Percentiles rank a stretch among this genome's conserved stretches.
These are phyloP conservation scores for Thalassiosira mediterranea DNA, from an alignment of 352 stramenopile genomes.

Conservation along the genomic window DNA sequence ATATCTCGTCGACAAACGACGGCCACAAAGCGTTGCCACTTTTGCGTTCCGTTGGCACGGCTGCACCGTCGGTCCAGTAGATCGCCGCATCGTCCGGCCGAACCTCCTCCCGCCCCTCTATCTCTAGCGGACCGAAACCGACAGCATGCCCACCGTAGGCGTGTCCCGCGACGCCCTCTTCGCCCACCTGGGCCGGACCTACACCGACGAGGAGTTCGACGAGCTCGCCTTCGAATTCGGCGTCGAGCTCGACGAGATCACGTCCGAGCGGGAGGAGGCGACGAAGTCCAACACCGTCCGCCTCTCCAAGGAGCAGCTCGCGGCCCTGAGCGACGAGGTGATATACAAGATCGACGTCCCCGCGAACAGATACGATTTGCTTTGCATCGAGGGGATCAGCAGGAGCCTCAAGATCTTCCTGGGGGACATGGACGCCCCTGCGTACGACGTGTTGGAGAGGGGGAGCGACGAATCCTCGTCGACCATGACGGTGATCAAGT, in stretches of 20 bases:
- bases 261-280: constrained; percentile 85
- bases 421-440: constrained; percentile 91
- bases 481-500: constrained; percentile 87
- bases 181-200: constrained; percentile 93
- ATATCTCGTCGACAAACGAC: no score
- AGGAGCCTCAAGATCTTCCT: constrained; percentile 96
- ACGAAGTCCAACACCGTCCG: constrained; percentile 74
- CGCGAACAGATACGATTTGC: constrained; percentile 99
- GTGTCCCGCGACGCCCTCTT: constrained; percentile 98
- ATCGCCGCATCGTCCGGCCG: no score
- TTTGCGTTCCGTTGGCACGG: no score
- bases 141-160: constrained; percentile 99
- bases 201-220: constrained; percentile 99
- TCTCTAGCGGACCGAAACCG: no score
- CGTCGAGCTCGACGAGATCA: constrained; percentile 97
- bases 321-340: constrained; percentile 86
- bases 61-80: no score
- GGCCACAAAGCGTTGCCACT: no score
- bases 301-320: constrained; percentile 69
- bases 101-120: no score
- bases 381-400: constrained; percentile 98
- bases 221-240: constrained; percentile 99
- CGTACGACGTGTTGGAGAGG: constrained; percentile 83
- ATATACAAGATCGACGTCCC: constrained; percentile 99
- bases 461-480: constrained; percentile 46